Evolutionary conservation across 805 yeast genomes (phyloP).

Genomic region (Maudiozyma serrabonitensis): DNA sequence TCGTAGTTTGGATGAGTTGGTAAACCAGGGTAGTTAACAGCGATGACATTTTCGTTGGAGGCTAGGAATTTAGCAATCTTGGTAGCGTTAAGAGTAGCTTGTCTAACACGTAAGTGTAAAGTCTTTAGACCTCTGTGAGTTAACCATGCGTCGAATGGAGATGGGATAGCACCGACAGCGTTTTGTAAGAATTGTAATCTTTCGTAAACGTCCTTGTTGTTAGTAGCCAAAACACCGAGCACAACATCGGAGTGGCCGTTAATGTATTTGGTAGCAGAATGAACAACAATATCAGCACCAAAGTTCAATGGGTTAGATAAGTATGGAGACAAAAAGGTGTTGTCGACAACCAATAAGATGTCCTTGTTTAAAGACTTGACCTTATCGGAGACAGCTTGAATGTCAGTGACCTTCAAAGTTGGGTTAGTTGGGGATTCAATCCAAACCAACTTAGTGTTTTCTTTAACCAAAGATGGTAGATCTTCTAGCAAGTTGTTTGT

Average conservation of each 20-base stretch:
- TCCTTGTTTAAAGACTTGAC: slow-evolving; percentile 44
- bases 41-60: slow-evolving; percentile 41
- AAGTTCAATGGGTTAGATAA: slow-evolving; percentile 70
- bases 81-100: slow-evolving; percentile 56
- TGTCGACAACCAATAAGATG: slow-evolving; percentile 67
- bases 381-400: slow-evolving; percentile 47
- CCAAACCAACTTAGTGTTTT: slow-evolving; percentile 72
- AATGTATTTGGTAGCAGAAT: slow-evolving; percentile 83
- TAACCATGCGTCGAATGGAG: slow-evolving; percentile 86
- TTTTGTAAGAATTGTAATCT: slow-evolving; percentile 70
- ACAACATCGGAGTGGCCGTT: slow-evolving; percentile 91
- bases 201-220: slow-evolving; percentile 49
- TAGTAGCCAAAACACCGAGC: slow-evolving; percentile 73
- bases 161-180: slow-evolving; percentile 82
- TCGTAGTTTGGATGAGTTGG: slow-evolving; percentile 51
- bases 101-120: slow-evolving; percentile 66
- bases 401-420: slow-evolving; percentile 71
- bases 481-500: slow-evolving; percentile 55
- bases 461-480: slow-evolving; percentile 43
- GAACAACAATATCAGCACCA: slow-evolving; percentile 84
- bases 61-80: slow-evolving; percentile 57
- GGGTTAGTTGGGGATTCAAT: slow-evolving; percentile 87
- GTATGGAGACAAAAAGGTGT: slow-evolving; percentile 83
- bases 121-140: slow-evolving; percentile 90
- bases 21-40: slow-evolving; percentile 81